These are phyloP conservation scores for Metschnikowia koreensis DNA, from an alignment of 805 yeast species.

Conservation along the genomic window DNA sequence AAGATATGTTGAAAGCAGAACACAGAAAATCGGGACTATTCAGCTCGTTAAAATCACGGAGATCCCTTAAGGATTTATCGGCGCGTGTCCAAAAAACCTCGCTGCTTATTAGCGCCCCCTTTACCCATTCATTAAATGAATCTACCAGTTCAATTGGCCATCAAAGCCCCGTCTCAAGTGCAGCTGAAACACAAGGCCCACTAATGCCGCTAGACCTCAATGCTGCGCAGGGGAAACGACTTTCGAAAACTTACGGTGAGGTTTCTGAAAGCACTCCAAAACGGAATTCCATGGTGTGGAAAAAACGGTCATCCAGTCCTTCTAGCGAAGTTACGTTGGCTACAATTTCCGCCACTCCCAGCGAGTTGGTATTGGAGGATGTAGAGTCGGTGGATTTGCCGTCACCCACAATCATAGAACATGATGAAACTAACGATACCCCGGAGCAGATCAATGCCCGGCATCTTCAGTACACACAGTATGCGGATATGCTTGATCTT, in stretches of 20 bases:
- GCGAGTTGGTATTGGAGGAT: slow-evolving; percentile 12
- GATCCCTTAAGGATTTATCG: slow-evolving; percentile 12
- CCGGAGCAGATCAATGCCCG: neutral
- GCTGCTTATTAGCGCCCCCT: slow-evolving; percentile 9
- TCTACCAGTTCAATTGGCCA: neutral
- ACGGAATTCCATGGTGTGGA: slow-evolving; percentile 6
- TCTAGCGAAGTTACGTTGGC: slow-evolving; percentile 16
- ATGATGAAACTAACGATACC: neutral
- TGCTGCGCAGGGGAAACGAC: neutral
- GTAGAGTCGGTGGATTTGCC: slow-evolving; percentile 8
- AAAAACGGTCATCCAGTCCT: slow-evolving; percentile 8
- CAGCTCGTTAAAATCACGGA: slow-evolving; percentile 11
- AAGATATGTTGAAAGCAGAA: slow-evolving; percentile 8
- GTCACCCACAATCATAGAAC: slow-evolving; percentile 1
- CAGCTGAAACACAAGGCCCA: neutral
- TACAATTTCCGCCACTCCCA: slow-evolving; percentile 8
- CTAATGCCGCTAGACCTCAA: slow-evolving; percentile 5
- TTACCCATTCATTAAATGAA: neutral
- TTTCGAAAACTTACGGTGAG: neutral
- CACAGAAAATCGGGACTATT: slow-evolving; percentile 13
- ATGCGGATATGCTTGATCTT: slow-evolving; percentile 8
- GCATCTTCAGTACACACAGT: slow-evolving; percentile 5
- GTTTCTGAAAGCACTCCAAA: slow-evolving; percentile 2
- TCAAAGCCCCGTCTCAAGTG: neutral
- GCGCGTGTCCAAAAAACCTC: slow-evolving; percentile 6